Evolutionary conservation across 2,329 filamentous ascomycete species (phyloP), one percentile per base, ranked within the genome.

Genomic region (Alternaria arbusti): DNA sequence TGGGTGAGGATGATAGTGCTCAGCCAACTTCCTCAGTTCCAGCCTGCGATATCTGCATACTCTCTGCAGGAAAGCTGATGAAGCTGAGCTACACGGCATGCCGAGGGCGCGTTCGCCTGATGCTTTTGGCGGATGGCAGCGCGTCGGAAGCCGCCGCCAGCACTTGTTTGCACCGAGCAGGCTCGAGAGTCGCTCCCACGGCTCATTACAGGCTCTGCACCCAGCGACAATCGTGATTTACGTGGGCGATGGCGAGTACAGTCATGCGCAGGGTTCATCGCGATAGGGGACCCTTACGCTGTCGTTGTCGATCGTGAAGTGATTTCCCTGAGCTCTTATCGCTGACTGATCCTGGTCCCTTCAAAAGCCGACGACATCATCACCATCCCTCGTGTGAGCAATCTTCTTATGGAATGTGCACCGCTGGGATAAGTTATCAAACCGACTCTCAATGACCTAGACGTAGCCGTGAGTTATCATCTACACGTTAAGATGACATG

Each of bases 51-150:
- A 25, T 9, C 25, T 46, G 23, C 54, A 45, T 6, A 15, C 36
- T 51, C 40, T 49, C 32, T 44, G 43, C 9, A 26, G 20, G 32
- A 11, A 6, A 15, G 4, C n/a, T n/a, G 22, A 15, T 46, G 57
- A 50, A 44, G 30, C 26, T 49, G 45, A 8, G 28, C 36, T 11
- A 12, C 30, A 45, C 10, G 10, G 20, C 22, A 22, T 26, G 17
- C 23, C 46, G 49, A 40, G 11, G 26, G 17, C 26, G 26, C 54
- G 61, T 46, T 44, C 57, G 57, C 49, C 57, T 23, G 46, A 22
- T 63, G 60, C 51, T 63, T 63, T 54, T 57, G 28, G 46, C 57
- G 51, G 40, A 25, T 47, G 46, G 23, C 50, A 26, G 45, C 56
- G 45, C 56, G 32, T 54, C 63, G 52, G 57, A 46, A 17, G 23